Evolutionary conservation across 129 eudicot genomes (phyloP), one percentile per base, ranked within the genome.

Genomic region (Tanacetum coccineum): DNA sequence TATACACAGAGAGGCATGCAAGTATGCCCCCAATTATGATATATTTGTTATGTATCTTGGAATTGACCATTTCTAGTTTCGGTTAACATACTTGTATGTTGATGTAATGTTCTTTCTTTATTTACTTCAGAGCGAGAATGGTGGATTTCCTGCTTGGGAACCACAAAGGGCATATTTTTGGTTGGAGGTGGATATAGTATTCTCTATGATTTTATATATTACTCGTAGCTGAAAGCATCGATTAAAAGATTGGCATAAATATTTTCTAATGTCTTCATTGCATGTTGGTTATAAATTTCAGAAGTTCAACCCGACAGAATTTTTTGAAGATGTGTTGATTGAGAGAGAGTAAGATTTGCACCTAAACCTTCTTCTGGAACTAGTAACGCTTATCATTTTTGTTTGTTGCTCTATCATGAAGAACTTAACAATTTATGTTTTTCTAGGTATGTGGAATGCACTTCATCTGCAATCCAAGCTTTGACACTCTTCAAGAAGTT

Each of bases 131-230:
- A 88, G 85, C 76, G 52, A 62, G 67, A 83, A 76, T 72, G 96
- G 96, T 21, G 90, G 96, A 20, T 83, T 89, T 56, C 83, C 94
- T 51, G 84, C 88, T 63, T 89, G 91, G 85, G 96, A 89, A 71
- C 96, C 91, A 25, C 84, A 78, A 14, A 75, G 91, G 64, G 81
- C 94, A 15, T 83, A 79, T 66, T 73, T 79, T n/a, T 89, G 91
- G 88, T 17, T 89, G 58, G 89, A 89, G 96, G 91, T n/a, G n/a
- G n/a, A n/a, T n/a, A n/a, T n/a, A n/a, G n/a, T n/a, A n/a, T n/a
- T n/a, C n/a, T n/a, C n/a, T n/a, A n/a, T n/a, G n/a, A n/a, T n/a
- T n/a, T n/a, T n/a, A n/a, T n/a, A n/a, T n/a, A n/a, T n/a, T n/a
- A n/a, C n/a, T n/a, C n/a, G n/a, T n/a, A n/a, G n/a, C n/a, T n/a